phyloP scores from a whole-genome alignment of 768 basidiomycete genomes.

The Kwoniella mangroviensis region DNA sequence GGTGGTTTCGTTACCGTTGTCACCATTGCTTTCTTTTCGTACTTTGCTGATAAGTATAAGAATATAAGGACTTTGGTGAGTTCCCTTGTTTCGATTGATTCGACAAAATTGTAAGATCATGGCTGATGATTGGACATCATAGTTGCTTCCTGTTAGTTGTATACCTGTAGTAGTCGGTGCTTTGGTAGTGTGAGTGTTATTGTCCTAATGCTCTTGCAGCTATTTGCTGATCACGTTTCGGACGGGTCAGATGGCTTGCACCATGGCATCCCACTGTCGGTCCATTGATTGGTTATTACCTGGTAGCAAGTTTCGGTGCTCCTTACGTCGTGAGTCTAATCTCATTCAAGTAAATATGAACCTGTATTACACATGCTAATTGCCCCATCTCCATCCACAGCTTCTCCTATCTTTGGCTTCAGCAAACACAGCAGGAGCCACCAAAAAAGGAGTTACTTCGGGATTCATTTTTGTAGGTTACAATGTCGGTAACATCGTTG shows the following conservation, averaged over 20 bases:
- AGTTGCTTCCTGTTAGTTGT: constrained; percentile 54
- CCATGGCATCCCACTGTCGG: constrained; percentile 54
- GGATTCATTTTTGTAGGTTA: constrained; percentile 54
- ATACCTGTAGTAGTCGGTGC: constrained; percentile 58
- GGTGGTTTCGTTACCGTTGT: constrained; percentile 57
- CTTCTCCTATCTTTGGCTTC: constrained; percentile 52
- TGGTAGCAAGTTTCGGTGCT: constrained; percentile 38
- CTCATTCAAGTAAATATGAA: neutral
- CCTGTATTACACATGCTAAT: neutral
- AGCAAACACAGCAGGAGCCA: constrained; percentile 56
- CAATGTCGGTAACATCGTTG: constrained; percentile 49
- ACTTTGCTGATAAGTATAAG: constrained; percentile 46
- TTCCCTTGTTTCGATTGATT: neutral
- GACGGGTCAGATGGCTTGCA: constrained; percentile 41
- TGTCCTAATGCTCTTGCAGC: neutral
- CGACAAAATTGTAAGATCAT: too few species aligned
- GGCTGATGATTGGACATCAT: too few species aligned
- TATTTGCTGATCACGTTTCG: constrained; percentile 24
- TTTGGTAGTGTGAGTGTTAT: constrained; percentile 35
- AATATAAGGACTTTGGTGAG: constrained; percentile 53
- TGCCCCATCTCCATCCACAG: neutral
- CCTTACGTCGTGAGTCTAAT: constrained; percentile 22
- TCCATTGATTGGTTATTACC: constrained; percentile 57
- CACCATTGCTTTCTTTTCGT: constrained; percentile 55
- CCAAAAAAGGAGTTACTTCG: constrained; percentile 54